Conservation (phyloP, 2,329 filamentous ascomycete species). For the Tolypocladium tropicale region DNA sequence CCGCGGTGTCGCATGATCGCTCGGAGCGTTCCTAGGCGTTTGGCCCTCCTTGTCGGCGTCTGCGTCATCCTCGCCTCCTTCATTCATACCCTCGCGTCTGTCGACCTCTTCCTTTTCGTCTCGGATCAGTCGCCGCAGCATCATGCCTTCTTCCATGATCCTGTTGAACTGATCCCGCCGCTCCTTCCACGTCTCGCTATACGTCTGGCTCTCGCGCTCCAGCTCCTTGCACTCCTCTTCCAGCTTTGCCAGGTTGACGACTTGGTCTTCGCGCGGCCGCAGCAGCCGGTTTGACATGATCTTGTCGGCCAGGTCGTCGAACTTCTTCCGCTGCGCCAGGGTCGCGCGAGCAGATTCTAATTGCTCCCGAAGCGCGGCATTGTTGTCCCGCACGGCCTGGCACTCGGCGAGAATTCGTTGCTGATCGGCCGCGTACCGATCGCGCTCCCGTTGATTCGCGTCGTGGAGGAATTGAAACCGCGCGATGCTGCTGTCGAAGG, state of each 20-base stretch:
- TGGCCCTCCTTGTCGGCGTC: constrained; percentile 35
- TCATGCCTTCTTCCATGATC: constrained; percentile 86
- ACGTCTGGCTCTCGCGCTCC: constrained; percentile 72
- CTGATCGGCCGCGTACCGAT: constrained; percentile 75
- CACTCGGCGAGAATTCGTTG: constrained; percentile 69
- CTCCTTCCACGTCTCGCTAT: constrained; percentile 75
- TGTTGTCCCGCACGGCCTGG: constrained; percentile 66
- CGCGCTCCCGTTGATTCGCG: constrained; percentile 74
- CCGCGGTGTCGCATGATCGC: constrained; percentile 39
- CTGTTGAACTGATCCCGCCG: constrained; percentile 76
- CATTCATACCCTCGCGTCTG: constrained; percentile 70
- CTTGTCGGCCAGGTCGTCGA: constrained; percentile 79
- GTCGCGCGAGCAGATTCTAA: constrained; percentile 68
- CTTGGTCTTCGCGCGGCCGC: constrained; percentile 75
- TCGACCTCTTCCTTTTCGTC: constrained; percentile 96
- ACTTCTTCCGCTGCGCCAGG: constrained; percentile 69
- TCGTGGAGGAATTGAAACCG: constrained; percentile 80
- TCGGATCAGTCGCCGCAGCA: constrained; percentile 73
- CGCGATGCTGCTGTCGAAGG: constrained; percentile 76
- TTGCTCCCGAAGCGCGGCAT: constrained; percentile 59
- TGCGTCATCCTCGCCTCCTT: constrained; percentile 51
- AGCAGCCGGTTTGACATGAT: constrained; percentile 75
- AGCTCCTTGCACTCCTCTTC: constrained; percentile 82
- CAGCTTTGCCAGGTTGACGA: constrained; percentile 66
- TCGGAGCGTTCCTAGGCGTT: constrained; percentile 39